A percentile compares a stretch with the other conserved stretches of the same genome.
These are phyloP conservation scores for Colletotrichum sp. DNA, from an alignment of 2,329 filamentous ascomycete species.

Conservation along the genomic window DNA sequence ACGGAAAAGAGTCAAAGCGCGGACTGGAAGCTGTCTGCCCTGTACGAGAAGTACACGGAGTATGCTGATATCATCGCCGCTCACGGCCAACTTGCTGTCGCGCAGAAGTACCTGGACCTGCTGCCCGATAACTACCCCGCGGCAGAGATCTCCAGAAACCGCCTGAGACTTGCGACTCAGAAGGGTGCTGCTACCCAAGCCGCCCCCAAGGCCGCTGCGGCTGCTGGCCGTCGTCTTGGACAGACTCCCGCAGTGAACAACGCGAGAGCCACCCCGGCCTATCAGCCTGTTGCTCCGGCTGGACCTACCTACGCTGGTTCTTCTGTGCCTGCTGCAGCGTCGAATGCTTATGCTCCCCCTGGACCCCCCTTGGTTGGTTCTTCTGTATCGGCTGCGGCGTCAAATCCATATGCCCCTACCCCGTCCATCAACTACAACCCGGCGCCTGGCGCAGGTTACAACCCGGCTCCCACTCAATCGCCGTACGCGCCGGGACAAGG, in stretches of 20 bases:
- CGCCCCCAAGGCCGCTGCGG: conserved; percentile 40
- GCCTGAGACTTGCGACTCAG: conserved; percentile 83
- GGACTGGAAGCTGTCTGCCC: conserved; percentile 85
- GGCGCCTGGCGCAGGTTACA: conserved; percentile 25
- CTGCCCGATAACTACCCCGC: conserved; percentile 83
- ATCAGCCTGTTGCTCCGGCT: not conserved
- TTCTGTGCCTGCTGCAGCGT: not conserved
- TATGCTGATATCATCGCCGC: conserved; percentile 95
- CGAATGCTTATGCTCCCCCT: conserved; percentile 25
- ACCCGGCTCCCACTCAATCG: conserved; percentile 35
- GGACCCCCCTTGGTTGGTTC: conserved; percentile 38
- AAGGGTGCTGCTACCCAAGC: conserved; percentile 37
- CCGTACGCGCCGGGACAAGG: conserved; percentile 45
- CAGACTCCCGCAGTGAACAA: conserved; percentile 24
- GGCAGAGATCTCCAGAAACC: conserved; percentile 84
- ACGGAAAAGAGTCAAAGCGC: conserved; percentile 71
- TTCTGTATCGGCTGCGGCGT: conserved; percentile 29
- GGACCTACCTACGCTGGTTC: not conserved
- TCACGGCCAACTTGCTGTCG: conserved; percentile 84
- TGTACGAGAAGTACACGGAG: conserved; percentile 96
- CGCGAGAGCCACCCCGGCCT: not conserved
- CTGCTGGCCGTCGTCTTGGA: conserved; percentile 10
- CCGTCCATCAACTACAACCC: conserved; percentile 30
- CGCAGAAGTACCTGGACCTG: conserved; percentile 90
- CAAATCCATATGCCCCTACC: conserved; percentile 36